Conservation (phyloP, 2,329 filamentous ascomycete genomes). For the Annulohypoxylon truncatum region DNA sequence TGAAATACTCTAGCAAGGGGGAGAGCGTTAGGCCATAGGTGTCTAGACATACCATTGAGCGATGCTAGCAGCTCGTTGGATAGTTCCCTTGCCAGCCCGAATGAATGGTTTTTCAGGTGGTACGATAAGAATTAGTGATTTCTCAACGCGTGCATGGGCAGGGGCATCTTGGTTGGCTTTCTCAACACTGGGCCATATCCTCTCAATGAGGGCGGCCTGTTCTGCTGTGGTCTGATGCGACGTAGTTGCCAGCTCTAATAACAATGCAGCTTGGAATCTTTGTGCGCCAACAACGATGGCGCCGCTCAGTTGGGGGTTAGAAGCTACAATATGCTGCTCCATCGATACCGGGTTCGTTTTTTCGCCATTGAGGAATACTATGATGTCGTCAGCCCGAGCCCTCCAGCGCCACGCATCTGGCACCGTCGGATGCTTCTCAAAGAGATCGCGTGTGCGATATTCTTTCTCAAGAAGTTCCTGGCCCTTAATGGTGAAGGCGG, state of each 20-base stretch:
- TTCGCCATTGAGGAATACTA: slow-evolving; percentile 50
- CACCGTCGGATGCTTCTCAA: slow-evolving; percentile 41
- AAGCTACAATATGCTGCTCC: slow-evolving; percentile 43
- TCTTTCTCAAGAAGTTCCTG: slow-evolving; percentile 37
- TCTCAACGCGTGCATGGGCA: slow-evolving; percentile 43
- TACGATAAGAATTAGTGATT: slow-evolving; percentile 40
- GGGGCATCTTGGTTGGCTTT: slow-evolving; percentile 39
- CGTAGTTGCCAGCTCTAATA: slow-evolving; percentile 37
- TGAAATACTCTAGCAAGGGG: too few relatives aligned
- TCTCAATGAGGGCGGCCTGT: slow-evolving; percentile 42
- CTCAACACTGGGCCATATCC: slow-evolving; percentile 41
- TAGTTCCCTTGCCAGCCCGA: slow-evolving; percentile 43
- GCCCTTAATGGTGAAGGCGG: slow-evolving; percentile 35
- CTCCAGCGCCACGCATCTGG: slow-evolving; percentile 46
- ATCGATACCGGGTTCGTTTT: slow-evolving; percentile 49
- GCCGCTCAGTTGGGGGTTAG: slow-evolving; percentile 33
- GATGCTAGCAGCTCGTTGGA: slow-evolving; percentile 37
- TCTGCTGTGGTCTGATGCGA: slow-evolving; percentile 27
- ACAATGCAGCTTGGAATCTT: slow-evolving; percentile 41
- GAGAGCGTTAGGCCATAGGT: too few relatives aligned
- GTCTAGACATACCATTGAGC: too few relatives aligned
- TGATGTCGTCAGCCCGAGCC: slow-evolving; percentile 49
- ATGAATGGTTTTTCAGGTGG: slow-evolving; percentile 26
- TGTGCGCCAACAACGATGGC: slow-evolving; percentile 40
- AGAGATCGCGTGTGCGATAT: slow-evolving; percentile 45